These are phyloP conservation scores for Orbilia ellipsospora DNA, from an alignment of 2,329 filamentous ascomycete genomes.

Conservation along the genomic window DNA sequence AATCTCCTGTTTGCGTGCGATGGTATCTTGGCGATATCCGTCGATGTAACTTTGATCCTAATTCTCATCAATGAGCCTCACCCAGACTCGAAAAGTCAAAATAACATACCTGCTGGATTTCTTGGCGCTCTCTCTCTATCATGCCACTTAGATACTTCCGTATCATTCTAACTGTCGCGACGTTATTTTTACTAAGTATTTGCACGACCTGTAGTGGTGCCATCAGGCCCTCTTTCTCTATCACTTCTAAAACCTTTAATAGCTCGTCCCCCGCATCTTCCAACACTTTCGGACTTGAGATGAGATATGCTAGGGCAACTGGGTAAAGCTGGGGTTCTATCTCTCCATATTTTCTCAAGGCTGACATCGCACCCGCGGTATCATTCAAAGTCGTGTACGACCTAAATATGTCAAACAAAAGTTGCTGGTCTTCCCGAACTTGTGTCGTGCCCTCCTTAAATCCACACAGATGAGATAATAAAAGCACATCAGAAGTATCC, in stretches of 20 bases:
- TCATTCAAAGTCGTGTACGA: conserved; percentile 94
- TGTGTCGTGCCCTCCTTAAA: conserved; percentile 91
- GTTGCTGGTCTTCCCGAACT: conserved; percentile 90
- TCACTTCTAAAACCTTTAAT: conserved; percentile 80
- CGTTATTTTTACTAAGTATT: conserved; percentile 79
- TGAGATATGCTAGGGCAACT: conserved; percentile 91
- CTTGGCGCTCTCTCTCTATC: conserved; percentile 85
- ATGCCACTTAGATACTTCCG: conserved; percentile 91
- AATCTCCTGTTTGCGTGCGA: conserved; percentile 81
- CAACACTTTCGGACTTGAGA: conserved; percentile 81
- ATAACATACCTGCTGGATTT: conserved; percentile 74
- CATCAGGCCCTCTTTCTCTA: conserved; percentile 91
- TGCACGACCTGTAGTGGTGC: conserved; percentile 96
- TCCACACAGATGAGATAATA: conserved; percentile 89
- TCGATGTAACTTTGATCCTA: conserved; percentile 67
- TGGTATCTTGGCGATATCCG: conserved; percentile 85
- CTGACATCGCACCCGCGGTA: conserved; percentile 87
- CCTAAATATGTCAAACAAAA: conserved; percentile 94
- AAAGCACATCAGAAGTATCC: conserved; percentile 91
- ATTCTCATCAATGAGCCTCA: neutral
- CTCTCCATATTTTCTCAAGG: conserved; percentile 88
- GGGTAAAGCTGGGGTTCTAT: conserved; percentile 92
- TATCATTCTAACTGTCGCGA: conserved; percentile 97
- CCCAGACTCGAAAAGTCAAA: neutral
- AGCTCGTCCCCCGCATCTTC: conserved; percentile 87